These are phyloP conservation scores for Bipolaris zeicola DNA, from an alignment of 2,329 filamentous ascomycete genomes.

Conservation along the genomic window DNA sequence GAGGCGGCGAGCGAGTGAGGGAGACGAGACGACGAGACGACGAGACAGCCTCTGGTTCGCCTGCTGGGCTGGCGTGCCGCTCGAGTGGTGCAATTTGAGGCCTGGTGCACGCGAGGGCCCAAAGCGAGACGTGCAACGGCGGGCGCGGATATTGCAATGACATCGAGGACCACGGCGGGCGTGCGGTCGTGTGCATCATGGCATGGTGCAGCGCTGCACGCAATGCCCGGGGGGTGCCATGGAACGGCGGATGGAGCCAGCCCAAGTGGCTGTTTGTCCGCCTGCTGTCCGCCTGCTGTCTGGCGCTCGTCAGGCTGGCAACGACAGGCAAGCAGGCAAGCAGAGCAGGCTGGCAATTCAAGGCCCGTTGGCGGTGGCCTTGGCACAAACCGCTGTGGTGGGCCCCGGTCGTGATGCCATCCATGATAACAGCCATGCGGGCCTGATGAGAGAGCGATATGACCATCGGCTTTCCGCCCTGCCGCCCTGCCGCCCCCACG, in stretches of 20 bases:
- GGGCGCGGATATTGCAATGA: constrained; percentile 35
- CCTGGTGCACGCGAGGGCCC: constrained; percentile 27
- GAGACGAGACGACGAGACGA: background rate
- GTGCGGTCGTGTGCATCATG: constrained; percentile 14
- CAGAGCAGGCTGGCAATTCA: too few species aligned
- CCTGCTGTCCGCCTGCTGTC: too few species aligned
- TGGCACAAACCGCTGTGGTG: constrained; percentile 38
- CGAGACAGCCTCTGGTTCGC: constrained; percentile 14
- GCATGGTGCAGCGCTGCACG: constrained; percentile 33
- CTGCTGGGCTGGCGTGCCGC: constrained; percentile 19
- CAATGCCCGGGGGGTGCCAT: constrained; percentile 11
- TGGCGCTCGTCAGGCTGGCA: too few species aligned
- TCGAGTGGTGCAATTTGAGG: constrained; percentile 25
- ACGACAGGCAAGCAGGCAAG: too few species aligned
- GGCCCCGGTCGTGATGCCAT: constrained; percentile 16
- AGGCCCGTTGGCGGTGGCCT: constrained; percentile 13
- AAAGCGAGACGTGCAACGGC: constrained; percentile 18
- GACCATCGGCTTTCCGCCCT: constrained; percentile 31
- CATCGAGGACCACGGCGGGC: constrained; percentile 24
- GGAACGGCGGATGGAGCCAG: too few species aligned
- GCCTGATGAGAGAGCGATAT: constrained; percentile 43
- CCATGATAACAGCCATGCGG: constrained; percentile 41
- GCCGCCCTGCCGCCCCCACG: constrained; percentile 25
- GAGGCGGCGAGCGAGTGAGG: background rate
- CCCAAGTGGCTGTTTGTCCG: too few species aligned